Percentiles rank a stretch among this genome's conserved stretches.
phyloP scores from a whole-genome alignment of 345 rosid genomes.

The Excoecaria agallocha region DNA sequence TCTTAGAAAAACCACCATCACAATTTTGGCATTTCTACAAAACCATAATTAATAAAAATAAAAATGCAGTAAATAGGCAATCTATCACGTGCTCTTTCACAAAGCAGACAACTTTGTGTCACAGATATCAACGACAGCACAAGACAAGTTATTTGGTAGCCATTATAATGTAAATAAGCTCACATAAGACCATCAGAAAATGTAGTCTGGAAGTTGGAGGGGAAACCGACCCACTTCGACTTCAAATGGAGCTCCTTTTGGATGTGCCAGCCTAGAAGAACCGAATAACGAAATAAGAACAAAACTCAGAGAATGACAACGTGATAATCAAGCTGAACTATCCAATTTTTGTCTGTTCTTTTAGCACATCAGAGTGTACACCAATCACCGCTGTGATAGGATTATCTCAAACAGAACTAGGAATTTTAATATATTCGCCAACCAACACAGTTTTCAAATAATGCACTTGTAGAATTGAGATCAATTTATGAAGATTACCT shows the following conservation, averaged over 20 bases:
- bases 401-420: not conserved
- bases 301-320: not conserved
- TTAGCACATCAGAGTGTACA: not conserved
- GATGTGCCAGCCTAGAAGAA: constrained; percentile 49
- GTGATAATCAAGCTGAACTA: not conserved
- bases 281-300: not conserved
- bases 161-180: not conserved
- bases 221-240: constrained; percentile 60
- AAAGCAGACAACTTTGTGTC: not conserved
- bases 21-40: not conserved
- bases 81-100: not conserved
- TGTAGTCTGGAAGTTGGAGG: constrained; percentile 58
- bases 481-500: constrained; percentile 41
- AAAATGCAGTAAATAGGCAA: not conserved
- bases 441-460: not conserved
- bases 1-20: not conserved
- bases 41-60: not conserved
- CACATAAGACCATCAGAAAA: constrained; percentile 41
- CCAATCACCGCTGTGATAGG: not conserved
- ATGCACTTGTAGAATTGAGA: not conserved
- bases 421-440: not conserved
- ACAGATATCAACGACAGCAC: not conserved
- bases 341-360: not conserved
- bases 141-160: not conserved
- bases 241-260: constrained; percentile 55